Evolutionary conservation across 768 basidiomycete species (phyloP), one percentile per base, ranked within the genome.

Genomic region (Chiua virens): DNA sequence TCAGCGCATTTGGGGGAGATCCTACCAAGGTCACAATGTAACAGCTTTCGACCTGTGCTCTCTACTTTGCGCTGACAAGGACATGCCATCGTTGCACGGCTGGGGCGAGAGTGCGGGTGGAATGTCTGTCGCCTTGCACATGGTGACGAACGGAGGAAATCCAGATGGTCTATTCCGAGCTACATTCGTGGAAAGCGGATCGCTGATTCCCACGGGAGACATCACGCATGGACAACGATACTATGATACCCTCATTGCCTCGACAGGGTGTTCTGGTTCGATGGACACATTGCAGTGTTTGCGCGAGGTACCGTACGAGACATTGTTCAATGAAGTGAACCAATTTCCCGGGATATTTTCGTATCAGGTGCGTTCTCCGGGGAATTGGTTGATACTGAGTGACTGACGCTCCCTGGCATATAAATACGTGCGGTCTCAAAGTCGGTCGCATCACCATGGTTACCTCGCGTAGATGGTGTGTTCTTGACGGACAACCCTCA

Each of bases 1-100:
- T n/a, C n/a, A n/a, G n/a, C n/a, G n/a, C n/a, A n/a, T n/a, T n/a
- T n/a, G n/a, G n/a, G n/a, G n/a, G n/a, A n/a, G n/a, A n/a, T n/a
- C n/a, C n/a, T n/a, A n/a, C n/a, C 10, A 73, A 76, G 65, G 76
- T 75, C 8, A 61, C 70, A 11, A 60, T 69, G 62, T 63, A 46
- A 50, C 9, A 6, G 5, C 8, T 18, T 50, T 25, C 20, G 13
- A 8, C 25, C 21, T n/a, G n/a, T 5, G 18, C 48, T 40, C 18
- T 9, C 2, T 18, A 2, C 17, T 25, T 25, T 25, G 28, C 18
- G 8, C 37, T 40, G 15, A 39, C 23, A 30, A 7, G 10, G 4
- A n/a, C 10, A 14, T 25, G 4, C 25, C 25, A 20, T 61, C n/a
- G n/a, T n/a, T n/a, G n/a, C n/a, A n/a, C n/a, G n/a, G n/a, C n/a